These are phyloP conservation scores for Kwoniella pini DNA, from an alignment of 768 basidiomycete species.

Conservation along the genomic window DNA sequence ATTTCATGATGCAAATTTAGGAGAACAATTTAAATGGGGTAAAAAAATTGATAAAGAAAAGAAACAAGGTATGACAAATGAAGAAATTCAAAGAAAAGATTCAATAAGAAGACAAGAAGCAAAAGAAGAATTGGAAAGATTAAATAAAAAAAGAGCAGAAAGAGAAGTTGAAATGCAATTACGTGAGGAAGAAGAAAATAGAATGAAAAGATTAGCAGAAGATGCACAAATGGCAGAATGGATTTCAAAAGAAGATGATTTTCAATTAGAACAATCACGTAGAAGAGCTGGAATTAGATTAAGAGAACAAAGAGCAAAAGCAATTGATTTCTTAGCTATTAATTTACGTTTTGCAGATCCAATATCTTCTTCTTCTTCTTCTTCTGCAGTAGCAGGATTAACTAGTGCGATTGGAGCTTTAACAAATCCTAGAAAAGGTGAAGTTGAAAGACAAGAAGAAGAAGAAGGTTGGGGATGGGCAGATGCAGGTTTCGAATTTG, in stretches of 20 bases:
- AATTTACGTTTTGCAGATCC: slow-evolving; percentile 87
- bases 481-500: slow-evolving; percentile 90
- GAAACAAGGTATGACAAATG: slow-evolving; percentile 76
- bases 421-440: slow-evolving; percentile 34
- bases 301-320: slow-evolving; percentile 94
- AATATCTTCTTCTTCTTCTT: slow-evolving; percentile 12
- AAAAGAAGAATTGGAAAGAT: slow-evolving; percentile 87
- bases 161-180: slow-evolving; percentile 84
- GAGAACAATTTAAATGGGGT: slow-evolving; percentile 96
- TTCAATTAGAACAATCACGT: slow-evolving; percentile 92
- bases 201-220: slow-evolving; percentile 85
- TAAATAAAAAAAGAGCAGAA: slow-evolving; percentile 87
- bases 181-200: slow-evolving; percentile 87
- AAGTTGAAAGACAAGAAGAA: slow-evolving; percentile 66
- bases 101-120: slow-evolving; percentile 80
- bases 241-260: slow-evolving; percentile 94
- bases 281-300: slow-evolving; percentile 88
- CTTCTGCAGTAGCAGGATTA: slow-evolving; percentile 14
- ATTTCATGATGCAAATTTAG: slow-evolving; percentile 95
- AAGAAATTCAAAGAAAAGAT: slow-evolving; percentile 78
- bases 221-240: slow-evolving; percentile 98
- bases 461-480: slow-evolving; percentile 67
- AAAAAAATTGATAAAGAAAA: slow-evolving; percentile 97
- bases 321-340: slow-evolving; percentile 95
- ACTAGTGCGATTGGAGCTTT: slow-evolving; percentile 45